phyloP scores from a whole-genome alignment of 805 yeast genomes.

The Starmerella roubikii region DNA sequence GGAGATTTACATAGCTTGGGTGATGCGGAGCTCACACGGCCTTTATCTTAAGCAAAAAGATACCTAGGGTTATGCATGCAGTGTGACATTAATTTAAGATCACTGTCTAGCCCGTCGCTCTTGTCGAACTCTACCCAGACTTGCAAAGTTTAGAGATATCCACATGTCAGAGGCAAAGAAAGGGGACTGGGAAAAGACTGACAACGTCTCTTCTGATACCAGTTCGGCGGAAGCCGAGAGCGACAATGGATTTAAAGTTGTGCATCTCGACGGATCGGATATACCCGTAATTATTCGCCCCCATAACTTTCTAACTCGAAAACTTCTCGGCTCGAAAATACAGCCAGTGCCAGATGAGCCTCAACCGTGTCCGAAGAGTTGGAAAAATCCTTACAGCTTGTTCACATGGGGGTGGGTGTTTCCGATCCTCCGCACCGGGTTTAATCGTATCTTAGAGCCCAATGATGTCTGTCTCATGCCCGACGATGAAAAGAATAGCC shows the following conservation, averaged over 20 bases:
- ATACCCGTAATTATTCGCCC: slow-evolving; percentile 13
- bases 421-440: slow-evolving; percentile 33
- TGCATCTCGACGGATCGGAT: slow-evolving; percentile 7
- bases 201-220: background rate
- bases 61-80: no score
- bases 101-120: no score
- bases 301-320: slow-evolving; percentile 12
- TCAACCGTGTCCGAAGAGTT: slow-evolving; percentile 11
- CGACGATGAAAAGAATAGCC: slow-evolving; percentile 13
- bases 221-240: background rate
- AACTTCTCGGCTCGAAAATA: slow-evolving; percentile 12
- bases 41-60: no score
- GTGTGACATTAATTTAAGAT: no score
- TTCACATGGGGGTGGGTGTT: slow-evolving; percentile 42
- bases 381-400: slow-evolving; percentile 30
- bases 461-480: slow-evolving; percentile 18
- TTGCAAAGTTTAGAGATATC: background rate
- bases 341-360: slow-evolving; percentile 20
- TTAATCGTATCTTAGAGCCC: slow-evolving; percentile 18
- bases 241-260: slow-evolving; percentile 5
- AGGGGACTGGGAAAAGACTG: no score
- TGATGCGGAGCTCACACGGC: no score
- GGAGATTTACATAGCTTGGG: no score
- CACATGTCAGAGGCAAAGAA: no score
- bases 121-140: no score